These are phyloP conservation scores for Colletotrichum scovillei DNA, from an alignment of 2,329 filamentous ascomycete species.

Conservation along the genomic window DNA sequence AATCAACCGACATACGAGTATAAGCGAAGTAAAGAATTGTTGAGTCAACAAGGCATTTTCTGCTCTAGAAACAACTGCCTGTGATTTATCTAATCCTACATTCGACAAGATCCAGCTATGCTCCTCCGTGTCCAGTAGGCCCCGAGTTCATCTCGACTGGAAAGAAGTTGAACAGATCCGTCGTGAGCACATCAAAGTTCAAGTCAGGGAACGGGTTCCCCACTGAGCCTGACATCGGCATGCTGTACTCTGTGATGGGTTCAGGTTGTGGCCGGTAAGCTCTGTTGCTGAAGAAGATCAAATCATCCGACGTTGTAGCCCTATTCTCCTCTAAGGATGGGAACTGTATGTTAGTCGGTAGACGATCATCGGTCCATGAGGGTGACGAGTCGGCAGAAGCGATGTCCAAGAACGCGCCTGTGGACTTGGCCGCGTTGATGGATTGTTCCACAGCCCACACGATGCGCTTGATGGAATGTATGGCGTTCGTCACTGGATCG, in stretches of 20 bases:
- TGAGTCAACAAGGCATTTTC: not conserved
- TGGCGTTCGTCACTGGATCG: conserved; percentile 42
- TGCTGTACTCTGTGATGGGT: conserved; percentile 17
- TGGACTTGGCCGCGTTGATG: conserved; percentile 37
- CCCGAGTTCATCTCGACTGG: conserved; percentile 24
- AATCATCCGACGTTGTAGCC: conserved; percentile 30
- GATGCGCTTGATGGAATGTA: conserved; percentile 40
- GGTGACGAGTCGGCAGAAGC: conserved; percentile 21
- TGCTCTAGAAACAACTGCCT: not conserved
- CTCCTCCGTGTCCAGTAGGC: not conserved
- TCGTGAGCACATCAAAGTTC: conserved; percentile 43
- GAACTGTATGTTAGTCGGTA: conserved; percentile 37
- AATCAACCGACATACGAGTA: too few relatives aligned
- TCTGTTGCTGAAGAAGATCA: conserved; percentile 40
- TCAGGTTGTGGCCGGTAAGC: conserved; percentile 11
- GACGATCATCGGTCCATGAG: conserved; percentile 15
- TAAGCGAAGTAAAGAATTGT: not conserved
- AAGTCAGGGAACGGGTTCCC: conserved; percentile 27
- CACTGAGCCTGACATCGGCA: conserved; percentile 2
- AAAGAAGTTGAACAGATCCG: conserved; percentile 44
- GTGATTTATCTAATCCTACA: not conserved
- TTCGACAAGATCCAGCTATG: not conserved
- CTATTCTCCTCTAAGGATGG: conserved; percentile 37
- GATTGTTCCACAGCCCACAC: conserved; percentile 36
- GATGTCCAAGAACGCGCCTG: not conserved